These are phyloP conservation scores for Lentinula aciculospora DNA, from an alignment of 768 basidiomycete species.

Conservation along the genomic window DNA sequence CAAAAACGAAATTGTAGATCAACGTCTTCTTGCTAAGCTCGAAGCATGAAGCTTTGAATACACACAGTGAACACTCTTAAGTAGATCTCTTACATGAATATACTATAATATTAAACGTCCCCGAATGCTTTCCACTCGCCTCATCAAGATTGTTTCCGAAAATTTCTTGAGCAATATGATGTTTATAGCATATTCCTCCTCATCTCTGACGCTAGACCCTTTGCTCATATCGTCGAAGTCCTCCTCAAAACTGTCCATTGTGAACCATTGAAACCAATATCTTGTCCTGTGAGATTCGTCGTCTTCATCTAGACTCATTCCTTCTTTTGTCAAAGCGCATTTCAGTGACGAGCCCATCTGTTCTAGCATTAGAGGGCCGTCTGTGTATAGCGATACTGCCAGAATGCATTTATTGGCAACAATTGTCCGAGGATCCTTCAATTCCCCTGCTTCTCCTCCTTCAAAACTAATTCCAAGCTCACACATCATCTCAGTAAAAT, in stretches of 20 bases:
- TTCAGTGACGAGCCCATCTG: background rate
- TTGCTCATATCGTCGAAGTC: too few relatives aligned
- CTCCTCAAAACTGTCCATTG: background rate
- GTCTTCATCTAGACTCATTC: background rate
- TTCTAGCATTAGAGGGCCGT: background rate
- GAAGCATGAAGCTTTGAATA: too few relatives aligned
- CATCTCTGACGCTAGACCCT: too few relatives aligned
- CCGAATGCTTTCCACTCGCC: background rate
- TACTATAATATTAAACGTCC: too few relatives aligned
- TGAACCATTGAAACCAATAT: background rate
- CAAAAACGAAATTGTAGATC: too few relatives aligned
- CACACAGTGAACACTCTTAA: too few relatives aligned
- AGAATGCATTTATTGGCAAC: background rate
- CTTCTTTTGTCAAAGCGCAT: background rate
- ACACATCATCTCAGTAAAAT: conserved; percentile 24
- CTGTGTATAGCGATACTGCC: background rate
- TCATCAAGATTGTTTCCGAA: too few relatives aligned
- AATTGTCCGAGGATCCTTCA: background rate
- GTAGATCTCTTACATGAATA: too few relatives aligned
- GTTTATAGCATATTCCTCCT: too few relatives aligned
- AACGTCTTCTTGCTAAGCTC: too few relatives aligned
- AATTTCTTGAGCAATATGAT: too few relatives aligned
- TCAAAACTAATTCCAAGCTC: background rate
- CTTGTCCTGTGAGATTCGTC: background rate
- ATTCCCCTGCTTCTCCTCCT: background rate